phyloP scores from a whole-genome alignment of 2,329 filamentous ascomycete species.

The Corniculantispora saksenae region DNA sequence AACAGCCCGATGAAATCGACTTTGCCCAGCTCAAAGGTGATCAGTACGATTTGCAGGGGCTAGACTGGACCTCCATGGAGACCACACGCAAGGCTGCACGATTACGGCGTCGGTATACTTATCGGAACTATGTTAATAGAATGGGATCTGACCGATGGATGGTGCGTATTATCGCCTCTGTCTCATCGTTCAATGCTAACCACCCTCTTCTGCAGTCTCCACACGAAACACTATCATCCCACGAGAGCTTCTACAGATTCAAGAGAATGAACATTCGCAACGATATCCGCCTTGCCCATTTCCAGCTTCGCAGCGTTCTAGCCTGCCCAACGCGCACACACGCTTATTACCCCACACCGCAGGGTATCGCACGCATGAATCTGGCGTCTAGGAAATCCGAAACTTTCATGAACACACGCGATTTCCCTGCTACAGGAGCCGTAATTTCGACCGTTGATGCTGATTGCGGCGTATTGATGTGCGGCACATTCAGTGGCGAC shows the following conservation, averaged over 20 bases:
- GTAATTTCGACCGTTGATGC: slow-evolving; percentile 54
- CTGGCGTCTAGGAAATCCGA: slow-evolving; percentile 49
- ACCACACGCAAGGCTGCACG: slow-evolving; percentile 53
- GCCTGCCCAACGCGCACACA: slow-evolving; percentile 57
- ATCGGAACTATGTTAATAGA: slow-evolving; percentile 61
- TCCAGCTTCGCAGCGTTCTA: slow-evolving; percentile 65
- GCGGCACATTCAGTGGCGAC: slow-evolving; percentile 59
- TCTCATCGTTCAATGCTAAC: neutral
- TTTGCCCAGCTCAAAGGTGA: slow-evolving; percentile 57
- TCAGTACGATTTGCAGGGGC: slow-evolving; percentile 58
- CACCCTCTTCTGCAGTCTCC: neutral
- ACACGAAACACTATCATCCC: slow-evolving; percentile 34
- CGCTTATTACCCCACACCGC: slow-evolving; percentile 56
- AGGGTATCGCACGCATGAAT: slow-evolving; percentile 54
- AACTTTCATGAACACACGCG: slow-evolving; percentile 45
- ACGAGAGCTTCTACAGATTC: slow-evolving; percentile 59
- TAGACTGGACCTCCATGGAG: slow-evolving; percentile 57
- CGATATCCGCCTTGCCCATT: slow-evolving; percentile 61
- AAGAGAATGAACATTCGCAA: slow-evolving; percentile 56
- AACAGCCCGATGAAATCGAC: slow-evolving; percentile 27
- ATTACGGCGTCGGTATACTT: slow-evolving; percentile 47
- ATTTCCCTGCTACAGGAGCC: slow-evolving; percentile 37
- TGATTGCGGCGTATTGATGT: slow-evolving; percentile 56
- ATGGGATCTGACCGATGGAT: slow-evolving; percentile 46
- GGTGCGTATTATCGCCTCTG: slow-evolving; percentile 40